Percentiles rank a stretch among this genome's conserved stretches.
Conservation (phyloP, 495 filamentous ascomycete genomes). For the Penicillium psychrofluorescens region DNA sequence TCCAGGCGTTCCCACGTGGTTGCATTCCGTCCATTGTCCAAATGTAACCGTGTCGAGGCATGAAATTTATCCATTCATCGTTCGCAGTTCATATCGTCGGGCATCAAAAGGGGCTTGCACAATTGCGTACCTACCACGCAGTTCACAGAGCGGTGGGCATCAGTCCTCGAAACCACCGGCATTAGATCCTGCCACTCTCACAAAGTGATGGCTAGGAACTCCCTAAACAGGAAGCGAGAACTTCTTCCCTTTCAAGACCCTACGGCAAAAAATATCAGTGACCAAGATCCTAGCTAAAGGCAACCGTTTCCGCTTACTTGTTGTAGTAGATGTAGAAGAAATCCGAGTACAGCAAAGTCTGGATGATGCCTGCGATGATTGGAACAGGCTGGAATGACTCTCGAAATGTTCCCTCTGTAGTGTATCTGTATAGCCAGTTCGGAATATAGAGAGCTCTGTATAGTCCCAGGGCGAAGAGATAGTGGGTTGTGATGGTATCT, state of each 20-base stretch:
- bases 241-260: conserved; percentile 79
- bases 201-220: neutral
- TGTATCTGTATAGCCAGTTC: conserved; percentile 92
- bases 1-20: neutral
- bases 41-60: neutral
- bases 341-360: conserved; percentile 93
- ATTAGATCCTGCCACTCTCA: no score
- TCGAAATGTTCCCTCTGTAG: conserved; percentile 47
- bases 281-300: neutral
- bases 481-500: conserved; percentile 96
- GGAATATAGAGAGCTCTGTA: conserved; percentile 96
- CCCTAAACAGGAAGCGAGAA: conserved; percentile 76
- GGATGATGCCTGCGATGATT: conserved; percentile 77
- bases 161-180: no score
- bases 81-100: neutral
- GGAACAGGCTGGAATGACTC: conserved; percentile 71
- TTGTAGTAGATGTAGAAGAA: conserved; percentile 99
- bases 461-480: conserved; percentile 87
- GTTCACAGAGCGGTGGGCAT: no score
- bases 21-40: neutral
- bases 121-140: no score
- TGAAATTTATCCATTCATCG: conserved; percentile 12
- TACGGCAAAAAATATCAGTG: conserved; percentile 11
- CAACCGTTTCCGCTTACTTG: conserved; percentile 48
- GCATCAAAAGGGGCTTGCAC: neutral